A percentile compares a stretch with the other conserved stretches of the same genome.
phyloP scores from a whole-genome alignment of 805 yeast genomes.

The Millerozyma miso region DNA sequence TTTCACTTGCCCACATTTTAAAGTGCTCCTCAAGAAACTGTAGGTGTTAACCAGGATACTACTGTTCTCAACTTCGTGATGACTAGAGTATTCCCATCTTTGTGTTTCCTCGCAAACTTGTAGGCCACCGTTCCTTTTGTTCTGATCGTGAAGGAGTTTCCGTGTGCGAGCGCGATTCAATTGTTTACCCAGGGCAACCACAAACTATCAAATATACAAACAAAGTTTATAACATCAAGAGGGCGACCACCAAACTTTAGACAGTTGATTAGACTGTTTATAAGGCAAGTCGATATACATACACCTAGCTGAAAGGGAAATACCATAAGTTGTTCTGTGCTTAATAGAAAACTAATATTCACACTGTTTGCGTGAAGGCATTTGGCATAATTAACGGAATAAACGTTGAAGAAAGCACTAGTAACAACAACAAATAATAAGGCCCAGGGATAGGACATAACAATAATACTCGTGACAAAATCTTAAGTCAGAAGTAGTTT shows the following conservation, averaged over 20 bases:
- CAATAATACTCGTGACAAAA: no score
- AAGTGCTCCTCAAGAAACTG: no score
- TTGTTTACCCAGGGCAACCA: constrained; percentile 4
- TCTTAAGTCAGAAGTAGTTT: no score
- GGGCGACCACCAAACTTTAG: background rate
- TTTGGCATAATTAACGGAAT: background rate
- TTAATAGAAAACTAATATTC: background rate
- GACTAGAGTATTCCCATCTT: no score
- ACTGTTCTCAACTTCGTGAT: no score
- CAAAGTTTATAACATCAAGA: background rate
- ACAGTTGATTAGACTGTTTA: background rate
- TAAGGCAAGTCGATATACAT: background rate
- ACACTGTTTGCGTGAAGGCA: background rate
- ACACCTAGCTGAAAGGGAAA: background rate
- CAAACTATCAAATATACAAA: constrained; percentile 3
- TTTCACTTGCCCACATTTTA: no score
- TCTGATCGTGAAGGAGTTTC: background rate
- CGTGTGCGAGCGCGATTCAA: constrained; percentile 4
- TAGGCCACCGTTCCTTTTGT: background rate
- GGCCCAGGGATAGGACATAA: no score
- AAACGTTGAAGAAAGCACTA: background rate
- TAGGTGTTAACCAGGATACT: no score
- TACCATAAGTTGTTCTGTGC: background rate
- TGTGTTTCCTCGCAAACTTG: no score
- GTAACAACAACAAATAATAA: background rate